phyloP scores from a whole-genome alignment of 2,329 filamentous ascomycete species.

The Claviceps spartinae region DNA sequence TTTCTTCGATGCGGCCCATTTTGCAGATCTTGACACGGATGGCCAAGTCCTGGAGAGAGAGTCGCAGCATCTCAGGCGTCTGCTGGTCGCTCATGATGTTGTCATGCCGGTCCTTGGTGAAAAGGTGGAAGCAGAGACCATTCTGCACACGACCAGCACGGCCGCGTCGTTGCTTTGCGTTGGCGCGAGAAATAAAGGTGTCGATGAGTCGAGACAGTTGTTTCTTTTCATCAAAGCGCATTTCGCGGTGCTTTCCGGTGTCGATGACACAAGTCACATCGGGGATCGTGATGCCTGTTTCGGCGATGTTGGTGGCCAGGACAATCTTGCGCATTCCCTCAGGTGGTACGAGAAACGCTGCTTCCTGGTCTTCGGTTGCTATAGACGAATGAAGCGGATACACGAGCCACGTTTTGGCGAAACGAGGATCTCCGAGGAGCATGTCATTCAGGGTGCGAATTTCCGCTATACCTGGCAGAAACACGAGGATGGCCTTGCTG shows the following conservation, averaged over 20 bases:
- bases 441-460: slow-evolving; percentile 82
- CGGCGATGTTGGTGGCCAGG: slow-evolving; percentile 92
- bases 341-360: slow-evolving; percentile 77
- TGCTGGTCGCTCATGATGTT: slow-evolving; percentile 78
- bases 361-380: slow-evolving; percentile 90
- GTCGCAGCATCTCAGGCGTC: slow-evolving; percentile 86
- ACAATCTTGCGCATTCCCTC: slow-evolving; percentile 81
- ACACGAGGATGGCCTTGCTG: slow-evolving; percentile 87
- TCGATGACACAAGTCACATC: slow-evolving; percentile 96
- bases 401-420: slow-evolving; percentile 66
- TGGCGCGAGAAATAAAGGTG: slow-evolving; percentile 88
- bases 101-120: slow-evolving; percentile 82
- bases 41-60: slow-evolving; percentile 88
- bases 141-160: slow-evolving; percentile 91
- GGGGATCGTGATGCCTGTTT: slow-evolving; percentile 96
- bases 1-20: slow-evolving; percentile 83
- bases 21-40: slow-evolving; percentile 97
- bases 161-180: slow-evolving; percentile 87
- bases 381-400: slow-evolving; percentile 91
- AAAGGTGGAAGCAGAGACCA: slow-evolving; percentile 89
- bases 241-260: slow-evolving; percentile 92
- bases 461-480: slow-evolving; percentile 87
- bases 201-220: slow-evolving; percentile 86
- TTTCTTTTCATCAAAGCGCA: slow-evolving; percentile 87
- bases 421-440: slow-evolving; percentile 61